Base-by-base conservation (phyloP, 2,329 filamentous ascomycete species). In the Alternaria novae-zelandiae region DNA sequence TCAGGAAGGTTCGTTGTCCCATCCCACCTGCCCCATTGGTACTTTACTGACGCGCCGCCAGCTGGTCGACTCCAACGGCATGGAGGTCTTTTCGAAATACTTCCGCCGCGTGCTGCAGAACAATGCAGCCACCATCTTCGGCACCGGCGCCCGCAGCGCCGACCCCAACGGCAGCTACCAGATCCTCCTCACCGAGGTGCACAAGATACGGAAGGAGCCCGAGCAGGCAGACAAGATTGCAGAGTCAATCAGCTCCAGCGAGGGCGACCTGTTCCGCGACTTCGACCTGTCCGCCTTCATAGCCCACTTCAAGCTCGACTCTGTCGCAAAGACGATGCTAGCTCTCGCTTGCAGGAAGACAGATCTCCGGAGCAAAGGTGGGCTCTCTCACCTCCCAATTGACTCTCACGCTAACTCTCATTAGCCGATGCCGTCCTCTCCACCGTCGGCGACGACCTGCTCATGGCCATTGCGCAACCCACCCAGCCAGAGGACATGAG, bases 71-170 rank as follows among this genome's bases (percentile, higher is more conserved):
- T 94, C 95, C 76, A 91, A 97, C 94, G 94, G 94, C 79, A 99
- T 99, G 95, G 96, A 99, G 86, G 94, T 97, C 79, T 97, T 94
- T 81, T 90, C 93, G 65, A 96, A 94, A 85, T 97, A 96, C 82
- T 97, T 99, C 82, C 90, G 93, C 81, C 93, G 95, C 82, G 86
- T 98, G 79, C 89, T 99, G 78, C 91, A 91, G 82, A 90, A 91
- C 83, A 97, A 97, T 89, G 93, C 94, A 74, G 85, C 90, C 68
- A 91, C 96, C 76, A 96, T 99, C 79, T 98, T 98, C 79, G 90
- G 93, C 55, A 89, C 91, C 67, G 85, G 90, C 58, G 92, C 88
- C 74, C 88, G 93, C 81, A 87, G 88, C 59, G 87, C 89, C 69
- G 87, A 93, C 69, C 92, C 91, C 80, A 86, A 91, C 57, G 92